Evolutionary conservation across 495 filamentous ascomycete genomes (phyloP).

Genomic region (Hypoxylon trugodes): DNA sequence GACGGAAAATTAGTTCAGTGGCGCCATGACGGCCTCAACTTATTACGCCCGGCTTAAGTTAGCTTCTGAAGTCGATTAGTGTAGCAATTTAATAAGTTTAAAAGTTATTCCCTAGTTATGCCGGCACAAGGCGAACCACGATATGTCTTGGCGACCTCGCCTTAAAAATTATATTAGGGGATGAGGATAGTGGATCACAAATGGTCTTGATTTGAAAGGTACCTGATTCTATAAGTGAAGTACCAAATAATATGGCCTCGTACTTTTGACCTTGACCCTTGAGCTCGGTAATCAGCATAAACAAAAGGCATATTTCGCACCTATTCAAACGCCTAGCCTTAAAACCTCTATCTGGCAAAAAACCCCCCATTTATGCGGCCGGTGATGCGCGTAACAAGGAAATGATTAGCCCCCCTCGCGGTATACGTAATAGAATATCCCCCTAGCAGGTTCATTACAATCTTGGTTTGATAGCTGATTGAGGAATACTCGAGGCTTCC

Average conservation of each 20-base stretch:
- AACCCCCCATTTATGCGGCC: neutral
- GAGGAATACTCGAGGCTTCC: conserved; percentile 78
- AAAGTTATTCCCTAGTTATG: too few relatives aligned
- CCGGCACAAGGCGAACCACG: too few relatives aligned
- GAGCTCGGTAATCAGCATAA: conserved; percentile 1
- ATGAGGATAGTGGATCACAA: neutral
- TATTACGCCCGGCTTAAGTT: neutral
- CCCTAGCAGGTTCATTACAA: conserved; percentile 39
- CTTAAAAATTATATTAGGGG: too few relatives aligned
- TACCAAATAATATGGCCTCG: conserved; percentile 1
- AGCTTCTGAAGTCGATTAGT: neutral
- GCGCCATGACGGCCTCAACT: neutral
- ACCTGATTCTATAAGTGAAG: conserved; percentile 20
- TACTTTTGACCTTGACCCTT: conserved; percentile 9
- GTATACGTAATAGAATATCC: conserved; percentile 9
- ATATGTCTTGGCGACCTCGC: too few relatives aligned
- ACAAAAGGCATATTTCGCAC: conserved; percentile 7
- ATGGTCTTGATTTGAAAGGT: conserved; percentile 6
- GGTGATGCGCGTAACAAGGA: neutral
- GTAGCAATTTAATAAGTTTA: neutral
- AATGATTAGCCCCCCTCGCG: neutral
- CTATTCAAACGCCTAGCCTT: conserved; percentile 25
- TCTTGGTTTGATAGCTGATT: conserved; percentile 56
- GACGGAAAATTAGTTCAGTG: conserved; percentile 20
- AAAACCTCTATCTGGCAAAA: conserved; percentile 10